Percentiles rank a stretch among this genome's conserved stretches.
Conservation (phyloP, 306 rosid species). For the Trichosanthes cucumerina region DNA sequence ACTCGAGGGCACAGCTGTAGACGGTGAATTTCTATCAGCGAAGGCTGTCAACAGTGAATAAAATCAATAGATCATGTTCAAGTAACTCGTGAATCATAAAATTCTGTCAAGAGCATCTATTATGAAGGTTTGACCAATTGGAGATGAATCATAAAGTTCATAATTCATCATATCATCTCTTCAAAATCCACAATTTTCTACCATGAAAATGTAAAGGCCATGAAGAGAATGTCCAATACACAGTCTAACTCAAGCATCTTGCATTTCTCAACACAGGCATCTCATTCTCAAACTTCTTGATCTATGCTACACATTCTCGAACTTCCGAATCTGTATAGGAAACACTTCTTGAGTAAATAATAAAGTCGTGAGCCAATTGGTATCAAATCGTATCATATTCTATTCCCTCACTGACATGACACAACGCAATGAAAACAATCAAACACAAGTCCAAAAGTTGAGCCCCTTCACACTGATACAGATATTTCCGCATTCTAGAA, state of each 20-base stretch:
- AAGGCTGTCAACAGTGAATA: neutral
- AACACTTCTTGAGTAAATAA: neutral
- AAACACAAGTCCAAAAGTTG: neutral
- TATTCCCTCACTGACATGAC: neutral
- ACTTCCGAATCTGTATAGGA: neutral
- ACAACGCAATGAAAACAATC: neutral
- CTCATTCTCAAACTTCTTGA: neutral
- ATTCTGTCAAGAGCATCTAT: neutral
- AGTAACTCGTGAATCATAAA: neutral
- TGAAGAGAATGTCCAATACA: neutral
- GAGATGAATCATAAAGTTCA: neutral
- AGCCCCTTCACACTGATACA: neutral
- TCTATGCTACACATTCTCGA: neutral
- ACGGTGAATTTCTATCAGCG: neutral
- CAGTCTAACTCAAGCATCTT: neutral
- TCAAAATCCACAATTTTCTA: neutral
- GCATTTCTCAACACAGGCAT: neutral
- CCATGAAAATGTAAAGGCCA: neutral
- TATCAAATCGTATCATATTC: neutral
- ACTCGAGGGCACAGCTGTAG: neutral
- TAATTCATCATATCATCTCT: neutral
- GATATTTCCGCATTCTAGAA: neutral
- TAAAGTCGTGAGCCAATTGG: neutral
- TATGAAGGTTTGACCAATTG: neutral
- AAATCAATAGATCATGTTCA: neutral